Base-by-base conservation (phyloP, 2,329 filamentous ascomycete species). In the Botryosphaeria dothidea region DNA sequence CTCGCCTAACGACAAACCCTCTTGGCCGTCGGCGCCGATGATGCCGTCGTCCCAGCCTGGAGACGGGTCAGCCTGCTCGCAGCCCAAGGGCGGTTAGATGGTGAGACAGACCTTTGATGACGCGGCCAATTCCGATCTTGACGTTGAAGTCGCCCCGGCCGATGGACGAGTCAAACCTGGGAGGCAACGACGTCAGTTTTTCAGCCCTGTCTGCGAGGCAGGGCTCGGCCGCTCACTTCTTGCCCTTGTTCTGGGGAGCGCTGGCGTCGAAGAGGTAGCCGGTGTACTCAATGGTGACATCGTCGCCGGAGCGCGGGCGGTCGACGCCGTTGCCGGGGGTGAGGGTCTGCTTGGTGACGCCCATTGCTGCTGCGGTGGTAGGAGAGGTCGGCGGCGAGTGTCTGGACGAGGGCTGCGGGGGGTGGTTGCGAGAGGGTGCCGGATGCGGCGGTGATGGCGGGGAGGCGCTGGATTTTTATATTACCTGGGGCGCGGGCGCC, bases 251-350 rank as follows among this genome's bases (percentile, higher is more conserved):
- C 68, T 91, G 87, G 73, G 86, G 83, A 65, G 87, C 83, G 19
- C 85, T 79, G 76, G 86, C 80, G 74, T 96, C 89, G 80, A 90
- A 91, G 68, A 98, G 85, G 81, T 84, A 97, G 72, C 95, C 95
- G 46, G 90, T 95, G 85, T 98, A 98, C 81, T 95, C 88, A 75
- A 98, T 96, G 74, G 86, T 87, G 74, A 98, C 92, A 27, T 81
- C 86, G 77, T 97, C 88, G 69, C 92, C 90, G 17, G 75, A 72
- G 69, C 80, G 75, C 65, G 94, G 91, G 69, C 79, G 82, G 72
- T 87, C 77, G 65, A 84, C 83, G 65, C 82, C 82, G 73, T 85
- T 84, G 73, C 94, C 93, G 68, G 85, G 78, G 38, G 80, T 74
- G 71, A 89, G 77, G 68, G 86, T 79, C 57, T 83, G 85, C 84